Percentiles rank a stretch among this genome's conserved stretches.
These are phyloP conservation scores for Cocos nucifera DNA, from an alignment of 176 grass and related monocot species.

Conservation along the genomic window DNA sequence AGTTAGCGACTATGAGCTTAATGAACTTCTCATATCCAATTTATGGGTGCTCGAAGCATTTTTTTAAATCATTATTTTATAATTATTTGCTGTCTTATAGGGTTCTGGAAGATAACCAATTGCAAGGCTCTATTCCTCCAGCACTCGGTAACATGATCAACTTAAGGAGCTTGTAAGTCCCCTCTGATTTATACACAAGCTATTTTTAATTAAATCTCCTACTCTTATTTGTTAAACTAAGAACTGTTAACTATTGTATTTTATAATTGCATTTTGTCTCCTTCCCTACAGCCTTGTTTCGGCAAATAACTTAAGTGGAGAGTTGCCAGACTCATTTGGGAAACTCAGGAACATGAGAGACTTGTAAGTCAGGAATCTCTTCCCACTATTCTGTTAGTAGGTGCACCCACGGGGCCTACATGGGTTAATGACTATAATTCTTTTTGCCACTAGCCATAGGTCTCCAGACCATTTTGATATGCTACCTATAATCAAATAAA, in stretches of 20 bases:
- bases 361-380: not conserved
- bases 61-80: too few relatives aligned
- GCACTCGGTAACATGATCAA: slow-evolving; percentile 1
- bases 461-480: too few relatives aligned
- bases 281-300: not conserved
- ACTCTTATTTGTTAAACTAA: not conserved
- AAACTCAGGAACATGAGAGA: not conserved
- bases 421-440: too few relatives aligned
- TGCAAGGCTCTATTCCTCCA: not conserved
- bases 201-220: not conserved
- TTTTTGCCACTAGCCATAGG: too few relatives aligned
- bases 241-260: not conserved
- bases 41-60: too few relatives aligned
- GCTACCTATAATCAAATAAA: not conserved
- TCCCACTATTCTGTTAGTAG: not conserved
- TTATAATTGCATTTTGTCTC: not conserved
- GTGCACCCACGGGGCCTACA: too few relatives aligned
- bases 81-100: not conserved
- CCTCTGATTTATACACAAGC: not conserved
- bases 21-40: too few relatives aligned
- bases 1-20: too few relatives aligned
- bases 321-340: slow-evolving; percentile 7
- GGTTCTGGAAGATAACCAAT: not conserved
- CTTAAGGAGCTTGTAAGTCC: not conserved
- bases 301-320: slow-evolving; percentile 7